Evolutionary conservation across 345 rosid species (phyloP).

Genomic region (Kandelia obovata): DNA sequence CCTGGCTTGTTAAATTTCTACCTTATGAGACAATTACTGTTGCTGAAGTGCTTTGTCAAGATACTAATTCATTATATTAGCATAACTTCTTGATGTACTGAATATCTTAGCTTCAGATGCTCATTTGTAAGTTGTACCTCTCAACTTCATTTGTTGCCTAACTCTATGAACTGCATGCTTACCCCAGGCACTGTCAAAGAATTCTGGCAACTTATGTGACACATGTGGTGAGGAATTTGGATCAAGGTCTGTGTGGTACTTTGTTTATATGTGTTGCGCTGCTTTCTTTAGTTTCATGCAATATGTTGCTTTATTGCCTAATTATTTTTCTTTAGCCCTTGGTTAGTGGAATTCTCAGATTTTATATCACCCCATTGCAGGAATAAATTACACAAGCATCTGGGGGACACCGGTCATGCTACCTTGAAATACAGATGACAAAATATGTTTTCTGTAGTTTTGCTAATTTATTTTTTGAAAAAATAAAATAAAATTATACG

Average conservation of each 20-base stretch:
- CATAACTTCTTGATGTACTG: not conserved
- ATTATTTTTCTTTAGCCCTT: not conserved
- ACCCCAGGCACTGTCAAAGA: slow-evolving; percentile 55
- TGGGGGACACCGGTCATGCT: slow-evolving; percentile 76
- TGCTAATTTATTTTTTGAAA: too few species aligned
- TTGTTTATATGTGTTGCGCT: not conserved
- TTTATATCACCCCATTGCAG: slow-evolving; percentile 33
- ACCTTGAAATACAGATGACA: slow-evolving; percentile 48
- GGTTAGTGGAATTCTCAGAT: not conserved
- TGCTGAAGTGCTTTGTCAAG: not conserved
- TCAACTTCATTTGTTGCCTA: not conserved
- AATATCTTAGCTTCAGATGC: not conserved
- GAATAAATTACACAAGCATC: slow-evolving; percentile 67
- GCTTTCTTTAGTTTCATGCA: not conserved
- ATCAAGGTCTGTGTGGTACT: slow-evolving; percentile 49
- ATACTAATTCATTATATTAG: not conserved
- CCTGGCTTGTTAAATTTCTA: not conserved
- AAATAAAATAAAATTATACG: too few species aligned
- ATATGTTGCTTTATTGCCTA: not conserved
- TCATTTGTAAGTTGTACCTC: not conserved
- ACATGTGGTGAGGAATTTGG: slow-evolving; percentile 81
- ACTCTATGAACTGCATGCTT: slow-evolving; percentile 6
- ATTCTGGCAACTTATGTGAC: slow-evolving; percentile 56
- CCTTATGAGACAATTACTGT: not conserved
- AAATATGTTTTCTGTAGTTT: too few species aligned